A percentile compares a stretch with the other conserved stretches of the same genome.
These are phyloP conservation scores for Heimioporus sp. DNA, from an alignment of 768 basidiomycete species.

Conservation along the genomic window DNA sequence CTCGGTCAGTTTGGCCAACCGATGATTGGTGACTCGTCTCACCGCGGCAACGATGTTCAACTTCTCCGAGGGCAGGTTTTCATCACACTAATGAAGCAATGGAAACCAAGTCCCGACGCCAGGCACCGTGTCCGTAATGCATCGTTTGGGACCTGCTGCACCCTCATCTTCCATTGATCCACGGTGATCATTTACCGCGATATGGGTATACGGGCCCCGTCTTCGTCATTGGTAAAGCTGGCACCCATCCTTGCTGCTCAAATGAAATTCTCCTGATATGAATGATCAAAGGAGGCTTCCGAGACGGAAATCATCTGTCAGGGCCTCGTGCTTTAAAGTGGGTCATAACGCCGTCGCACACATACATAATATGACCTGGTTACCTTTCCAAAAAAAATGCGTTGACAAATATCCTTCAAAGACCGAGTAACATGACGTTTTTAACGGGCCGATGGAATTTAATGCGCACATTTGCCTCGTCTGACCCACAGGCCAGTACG, in stretches of 20 bases:
- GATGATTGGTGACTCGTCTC: neutral
- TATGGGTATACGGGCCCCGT: conserved; percentile 12
- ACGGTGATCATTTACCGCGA: conserved; percentile 15
- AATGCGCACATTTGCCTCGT: neutral
- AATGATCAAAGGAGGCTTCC: conserved; percentile 12
- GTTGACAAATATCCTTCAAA: too few species aligned
- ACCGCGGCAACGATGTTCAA: conserved; percentile 6
- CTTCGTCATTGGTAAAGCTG: conserved; percentile 4
- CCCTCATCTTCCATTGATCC: conserved; percentile 15
- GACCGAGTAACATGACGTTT: too few species aligned
- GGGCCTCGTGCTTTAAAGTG: conserved; percentile 30
- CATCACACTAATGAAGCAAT: conserved; percentile 26
- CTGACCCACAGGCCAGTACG: neutral
- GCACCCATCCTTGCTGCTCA: conserved; percentile 2
- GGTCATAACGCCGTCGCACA: conserved; percentile 15
- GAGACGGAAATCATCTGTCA: conserved; percentile 22
- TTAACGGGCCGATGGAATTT: too few species aligned
- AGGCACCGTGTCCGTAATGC: conserved; percentile 11
- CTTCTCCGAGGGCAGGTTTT: conserved; percentile 22
- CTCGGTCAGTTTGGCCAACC: conserved; percentile 5
- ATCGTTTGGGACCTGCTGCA: conserved; percentile 2
- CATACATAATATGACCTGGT: conserved; percentile 17
- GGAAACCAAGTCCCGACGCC: conserved; percentile 15
- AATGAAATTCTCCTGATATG: conserved; percentile 12
- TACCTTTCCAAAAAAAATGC: neutral